Conservation (phyloP, 148 eudicot genomes). For the Rhododendron ovatum region DNA sequence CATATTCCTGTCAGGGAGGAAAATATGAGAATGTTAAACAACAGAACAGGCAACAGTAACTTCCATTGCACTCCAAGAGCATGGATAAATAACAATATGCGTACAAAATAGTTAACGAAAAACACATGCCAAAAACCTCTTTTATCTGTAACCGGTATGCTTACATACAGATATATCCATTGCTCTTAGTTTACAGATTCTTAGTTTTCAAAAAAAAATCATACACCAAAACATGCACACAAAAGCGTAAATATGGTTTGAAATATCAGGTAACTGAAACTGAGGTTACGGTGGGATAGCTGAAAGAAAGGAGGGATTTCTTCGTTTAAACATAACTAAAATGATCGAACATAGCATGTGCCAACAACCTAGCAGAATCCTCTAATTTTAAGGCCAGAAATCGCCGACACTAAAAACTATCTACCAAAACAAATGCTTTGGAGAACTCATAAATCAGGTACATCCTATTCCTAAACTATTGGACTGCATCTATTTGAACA, state of each 20-base stretch:
- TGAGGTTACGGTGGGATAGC: background rate
- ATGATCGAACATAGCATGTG: background rate
- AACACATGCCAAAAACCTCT: background rate
- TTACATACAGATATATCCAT: background rate
- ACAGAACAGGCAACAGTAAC: background rate
- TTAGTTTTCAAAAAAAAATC: background rate
- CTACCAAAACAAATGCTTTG: background rate
- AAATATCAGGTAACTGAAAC: background rate
- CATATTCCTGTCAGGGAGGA: slow-evolving; percentile 59
- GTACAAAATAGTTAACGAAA: background rate
- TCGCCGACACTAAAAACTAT: background rate
- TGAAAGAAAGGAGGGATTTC: background rate
- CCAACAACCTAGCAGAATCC: background rate
- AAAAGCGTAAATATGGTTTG: background rate
- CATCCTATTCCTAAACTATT: background rate
- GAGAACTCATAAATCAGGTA: background rate
- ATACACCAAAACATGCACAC: background rate
- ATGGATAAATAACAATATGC: background rate
- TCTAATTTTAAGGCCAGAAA: background rate
- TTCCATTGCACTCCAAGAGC: background rate
- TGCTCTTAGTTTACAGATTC: background rate
- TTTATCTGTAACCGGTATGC: background rate
- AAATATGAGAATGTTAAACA: background rate
- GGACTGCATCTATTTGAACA: background rate
- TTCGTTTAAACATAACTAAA: background rate